A percentile compares a stretch with the other conserved stretches of the same genome.
Evolutionary conservation across 768 basidiomycete genomes (phyloP).

Genomic region (Boletus rufocinnamomeus): DNA sequence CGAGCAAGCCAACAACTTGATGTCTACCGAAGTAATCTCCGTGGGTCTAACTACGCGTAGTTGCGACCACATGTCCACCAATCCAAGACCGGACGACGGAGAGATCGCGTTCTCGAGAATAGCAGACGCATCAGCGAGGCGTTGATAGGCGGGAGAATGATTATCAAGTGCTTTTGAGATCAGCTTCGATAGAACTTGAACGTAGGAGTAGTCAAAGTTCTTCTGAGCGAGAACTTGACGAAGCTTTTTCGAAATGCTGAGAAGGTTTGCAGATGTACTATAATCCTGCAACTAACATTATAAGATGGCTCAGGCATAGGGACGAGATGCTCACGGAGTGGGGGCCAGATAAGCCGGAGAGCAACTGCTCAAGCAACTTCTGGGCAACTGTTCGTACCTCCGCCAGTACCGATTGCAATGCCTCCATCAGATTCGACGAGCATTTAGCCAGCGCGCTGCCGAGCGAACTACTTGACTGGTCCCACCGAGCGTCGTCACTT

Average conservation of each 20-base stretch:
- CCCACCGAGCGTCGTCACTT: conserved; percentile 19
- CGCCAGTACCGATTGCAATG: conserved; percentile 25
- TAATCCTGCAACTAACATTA: conserved; percentile 32
- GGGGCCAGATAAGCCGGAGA: conserved; percentile 13
- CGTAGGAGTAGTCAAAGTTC: conserved; percentile 64
- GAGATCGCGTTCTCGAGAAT: conserved; percentile 52
- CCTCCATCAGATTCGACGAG: conserved; percentile 16
- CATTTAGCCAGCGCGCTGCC: conserved; percentile 5
- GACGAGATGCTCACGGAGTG: conserved; percentile 28
- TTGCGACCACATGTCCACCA: conserved; percentile 70
- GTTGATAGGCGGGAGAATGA: conserved; percentile 36
- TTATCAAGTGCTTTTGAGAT: conserved; percentile 45
- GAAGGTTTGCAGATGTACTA: conserved; percentile 37
- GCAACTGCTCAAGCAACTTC: conserved; percentile 20
- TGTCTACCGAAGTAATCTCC: conserved; percentile 21
- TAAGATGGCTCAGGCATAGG: neutral
- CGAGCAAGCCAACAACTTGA: conserved; percentile 19
- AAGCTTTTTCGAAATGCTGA: conserved; percentile 45
- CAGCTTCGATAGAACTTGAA: conserved; percentile 59
- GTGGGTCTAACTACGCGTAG: conserved; percentile 33
- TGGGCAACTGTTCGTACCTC: conserved; percentile 23
- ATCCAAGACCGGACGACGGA: conserved; percentile 68
- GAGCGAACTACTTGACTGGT: conserved; percentile 3
- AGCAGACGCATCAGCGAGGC: conserved; percentile 36
- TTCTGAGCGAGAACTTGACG: conserved; percentile 39